Evolutionary conservation across 2,329 filamentous ascomycete species (phyloP).

Genomic region (Nigrospora sphaerica): DNA sequence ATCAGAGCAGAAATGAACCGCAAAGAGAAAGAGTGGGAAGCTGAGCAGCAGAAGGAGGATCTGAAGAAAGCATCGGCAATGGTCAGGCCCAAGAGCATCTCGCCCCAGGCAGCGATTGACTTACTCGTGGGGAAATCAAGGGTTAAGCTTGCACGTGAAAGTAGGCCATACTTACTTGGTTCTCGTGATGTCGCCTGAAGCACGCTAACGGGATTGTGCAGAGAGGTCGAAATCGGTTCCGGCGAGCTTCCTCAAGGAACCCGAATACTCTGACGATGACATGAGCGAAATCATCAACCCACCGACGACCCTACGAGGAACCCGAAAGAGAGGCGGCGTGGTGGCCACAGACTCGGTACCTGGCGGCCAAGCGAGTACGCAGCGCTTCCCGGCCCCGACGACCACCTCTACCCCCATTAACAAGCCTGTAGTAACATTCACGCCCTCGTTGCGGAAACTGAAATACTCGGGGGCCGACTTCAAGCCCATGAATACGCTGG

Average conservation of each 20-base stretch:
- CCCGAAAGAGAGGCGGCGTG: not conserved
- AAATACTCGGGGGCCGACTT: not conserved
- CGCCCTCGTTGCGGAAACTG: not conserved
- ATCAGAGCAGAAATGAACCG: too few relatives aligned
- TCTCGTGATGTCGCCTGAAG: too few relatives aligned
- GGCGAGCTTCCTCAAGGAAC: constrained; percentile 1
- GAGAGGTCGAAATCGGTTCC: not conserved
- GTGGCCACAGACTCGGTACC: too few relatives aligned
- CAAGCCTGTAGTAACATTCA: too few relatives aligned
- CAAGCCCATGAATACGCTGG: constrained; percentile 1
- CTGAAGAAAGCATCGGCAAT: too few relatives aligned
- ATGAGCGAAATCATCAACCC: constrained; percentile 2
- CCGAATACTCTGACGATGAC: constrained; percentile 6
- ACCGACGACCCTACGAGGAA: constrained; percentile 4
- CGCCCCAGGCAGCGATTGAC: too few relatives aligned
- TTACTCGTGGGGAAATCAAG: too few relatives aligned
- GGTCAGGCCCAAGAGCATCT: too few relatives aligned
- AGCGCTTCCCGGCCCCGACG: not conserved
- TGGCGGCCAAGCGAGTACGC: not conserved
- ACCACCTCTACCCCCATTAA: not conserved
- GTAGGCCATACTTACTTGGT: too few relatives aligned
- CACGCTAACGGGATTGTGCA: not conserved
- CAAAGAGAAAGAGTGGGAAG: too few relatives aligned
- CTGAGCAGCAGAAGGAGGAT: too few relatives aligned
- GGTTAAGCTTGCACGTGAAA: too few relatives aligned